Base-by-base conservation (phyloP, 2,329 filamentous ascomycete genomes). In the Phyllosticta citrichinensis region DNA sequence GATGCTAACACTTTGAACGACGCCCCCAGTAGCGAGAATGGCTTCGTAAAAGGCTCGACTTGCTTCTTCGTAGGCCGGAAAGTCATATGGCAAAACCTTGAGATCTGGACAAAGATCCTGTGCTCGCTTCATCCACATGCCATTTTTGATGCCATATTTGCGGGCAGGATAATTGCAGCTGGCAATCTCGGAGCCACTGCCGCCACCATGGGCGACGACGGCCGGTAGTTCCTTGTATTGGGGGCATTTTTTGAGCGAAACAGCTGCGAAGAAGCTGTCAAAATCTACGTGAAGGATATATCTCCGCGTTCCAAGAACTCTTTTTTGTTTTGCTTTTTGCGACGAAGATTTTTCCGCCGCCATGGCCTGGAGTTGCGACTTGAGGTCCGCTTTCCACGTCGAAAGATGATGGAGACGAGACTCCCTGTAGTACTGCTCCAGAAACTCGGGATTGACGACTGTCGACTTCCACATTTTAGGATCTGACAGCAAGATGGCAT, bases 101-200 rank as follows among this genome's bases (percentile, higher is more conserved):
- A 99, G 78, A 22, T 91, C 84, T 0, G 93, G 87, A 69, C 91
- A 99, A 19, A 94, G 73, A 66, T 94, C 87, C 62, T 87, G 80
- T 0, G 94, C 94, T 35, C 83, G 81, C 71, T 93, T 95, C 93
- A 99, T 97, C 94, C 95, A 99, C 94, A 97, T 99, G 47, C 95
- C 95, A 67, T 99, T 99, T 70, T 92, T 96, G 60, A 99, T 81
- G 1, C 93, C 93, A 67, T 87, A 94, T 33, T 83, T 81, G 47
- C 94, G 85, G 6, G 95, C 94, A 20, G 88, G 86, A 70, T 99
- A 99, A 68, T 99, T 99, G 75, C 94, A 99, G 65, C 92, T 97
- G 22, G 94, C 94, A 68, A 99, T 97, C 70, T 99, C 94, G 0
- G 93, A 96, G 0, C 90, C 91, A 24, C 83, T 84, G 0, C 93